phyloP scores from a whole-genome alignment of 257 asterid genomes.

The Ballota nigra region DNA sequence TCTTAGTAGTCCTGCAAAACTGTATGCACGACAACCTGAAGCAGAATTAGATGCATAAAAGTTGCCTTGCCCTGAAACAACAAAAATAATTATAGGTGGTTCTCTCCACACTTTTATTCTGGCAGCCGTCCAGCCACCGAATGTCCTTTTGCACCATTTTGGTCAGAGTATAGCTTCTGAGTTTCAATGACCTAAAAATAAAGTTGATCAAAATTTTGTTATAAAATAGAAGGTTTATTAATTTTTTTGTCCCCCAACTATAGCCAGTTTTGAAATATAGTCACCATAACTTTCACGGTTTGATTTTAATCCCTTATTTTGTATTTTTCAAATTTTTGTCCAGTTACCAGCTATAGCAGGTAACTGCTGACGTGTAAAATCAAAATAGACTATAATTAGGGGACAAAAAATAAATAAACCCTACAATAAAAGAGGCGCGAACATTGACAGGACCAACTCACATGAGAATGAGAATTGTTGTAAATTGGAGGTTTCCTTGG shows the following conservation, averaged over 20 bases:
- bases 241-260: too few relatives aligned
- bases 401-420: too few relatives aligned
- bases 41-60: constrained; percentile 11
- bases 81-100: constrained; percentile 14
- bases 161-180: constrained; percentile 31
- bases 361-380: too few relatives aligned
- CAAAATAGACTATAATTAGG: too few relatives aligned
- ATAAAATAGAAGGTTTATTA: not conserved
- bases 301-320: too few relatives aligned
- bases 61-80: constrained; percentile 7
- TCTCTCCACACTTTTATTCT: constrained; percentile 23
- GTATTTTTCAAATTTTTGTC: too few relatives aligned
- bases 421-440: not conserved
- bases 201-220: not conserved
- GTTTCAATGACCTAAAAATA: constrained; percentile 34
- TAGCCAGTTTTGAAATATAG: too few relatives aligned
- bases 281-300: too few relatives aligned
- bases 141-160: constrained; percentile 23
- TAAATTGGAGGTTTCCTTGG: constrained; percentile 21
- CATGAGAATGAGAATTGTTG: constrained; percentile 38
- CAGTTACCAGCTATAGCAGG: too few relatives aligned
- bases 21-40: constrained; percentile 19
- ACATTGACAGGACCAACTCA: constrained; percentile 26
- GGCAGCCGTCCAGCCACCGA: constrained; percentile 25
- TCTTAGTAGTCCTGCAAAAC: constrained; percentile 18